Percentiles rank a stretch among this genome's conserved stretches.
phyloP scores from a whole-genome alignment of 441 rosid genomes.

The Sinapis alba region DNA sequence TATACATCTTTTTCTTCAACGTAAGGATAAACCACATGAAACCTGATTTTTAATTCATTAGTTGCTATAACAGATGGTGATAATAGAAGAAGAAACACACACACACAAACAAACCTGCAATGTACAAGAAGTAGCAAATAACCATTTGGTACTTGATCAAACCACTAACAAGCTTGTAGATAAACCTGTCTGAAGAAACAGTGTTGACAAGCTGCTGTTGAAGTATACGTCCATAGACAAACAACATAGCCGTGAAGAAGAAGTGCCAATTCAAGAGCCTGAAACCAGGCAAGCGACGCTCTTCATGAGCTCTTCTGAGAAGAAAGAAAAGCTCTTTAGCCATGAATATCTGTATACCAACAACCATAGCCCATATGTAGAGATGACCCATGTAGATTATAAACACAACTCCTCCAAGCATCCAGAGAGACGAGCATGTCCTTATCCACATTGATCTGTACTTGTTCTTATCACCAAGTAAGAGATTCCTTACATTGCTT shows the following conservation, averaged over 20 bases:
- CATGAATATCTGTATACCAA: constrained; percentile 41
- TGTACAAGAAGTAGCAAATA: constrained; percentile 73
- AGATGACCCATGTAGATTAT: constrained; percentile 47
- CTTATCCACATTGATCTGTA: constrained; percentile 44
- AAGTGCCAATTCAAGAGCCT: constrained; percentile 58
- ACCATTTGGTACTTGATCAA: constrained; percentile 80
- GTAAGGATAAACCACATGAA: constrained; percentile 94
- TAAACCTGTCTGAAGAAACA: constrained; percentile 64
- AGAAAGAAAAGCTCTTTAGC: constrained; percentile 44
- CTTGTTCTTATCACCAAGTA: constrained; percentile 39
- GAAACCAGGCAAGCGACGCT: constrained; percentile 42
- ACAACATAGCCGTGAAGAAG: constrained; percentile 83
- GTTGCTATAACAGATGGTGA: not conserved
- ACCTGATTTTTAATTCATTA: constrained; percentile 44
- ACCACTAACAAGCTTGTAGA: constrained; percentile 65
- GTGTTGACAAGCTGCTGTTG: constrained; percentile 75
- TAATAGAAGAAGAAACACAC: not conserved
- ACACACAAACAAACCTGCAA: constrained; percentile 61
- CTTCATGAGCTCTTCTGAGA: constrained; percentile 42
- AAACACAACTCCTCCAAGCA: constrained; percentile 40
- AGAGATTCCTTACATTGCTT: constrained; percentile 38
- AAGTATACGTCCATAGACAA: constrained; percentile 77
- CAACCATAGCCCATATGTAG: constrained; percentile 45
- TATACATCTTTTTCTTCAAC: constrained; percentile 85
- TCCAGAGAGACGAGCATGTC: constrained; percentile 44